These are phyloP conservation scores for Aspergillus bertholletiae DNA, from an alignment of 495 filamentous ascomycete genomes.

Conservation along the genomic window DNA sequence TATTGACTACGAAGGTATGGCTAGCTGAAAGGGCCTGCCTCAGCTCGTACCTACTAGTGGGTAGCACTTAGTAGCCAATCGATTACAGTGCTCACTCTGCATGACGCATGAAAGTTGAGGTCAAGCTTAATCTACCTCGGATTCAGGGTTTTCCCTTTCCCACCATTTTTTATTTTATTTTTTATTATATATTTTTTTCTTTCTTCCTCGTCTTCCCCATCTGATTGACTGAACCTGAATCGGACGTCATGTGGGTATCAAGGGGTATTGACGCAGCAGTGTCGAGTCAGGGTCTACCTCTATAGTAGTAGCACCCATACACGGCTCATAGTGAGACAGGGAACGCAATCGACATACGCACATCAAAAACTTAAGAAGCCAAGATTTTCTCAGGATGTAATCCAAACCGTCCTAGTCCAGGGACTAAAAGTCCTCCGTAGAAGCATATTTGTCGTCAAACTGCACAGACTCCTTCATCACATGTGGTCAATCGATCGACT, in stretches of 20 bases:
- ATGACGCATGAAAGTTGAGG: not conserved
- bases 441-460: not conserved
- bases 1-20: not conserved
- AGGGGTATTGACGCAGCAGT: not conserved
- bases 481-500: constrained; percentile 10
- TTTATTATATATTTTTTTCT: not conserved
- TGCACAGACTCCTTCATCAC: constrained; percentile 9
- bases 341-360: not conserved
- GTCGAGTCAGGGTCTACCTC: not conserved
- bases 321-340: not conserved
- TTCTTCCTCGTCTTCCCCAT: not conserved
- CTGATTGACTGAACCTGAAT: no score
- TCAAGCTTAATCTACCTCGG: not conserved
- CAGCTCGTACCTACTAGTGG: not conserved
- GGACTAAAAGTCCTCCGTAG: not conserved
- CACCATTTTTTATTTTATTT: not conserved
- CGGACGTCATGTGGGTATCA: not conserved
- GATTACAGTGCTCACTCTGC: not conserved
- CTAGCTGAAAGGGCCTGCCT: not conserved
- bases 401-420: not conserved
- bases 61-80: not conserved
- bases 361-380: not conserved
- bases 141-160: no score
- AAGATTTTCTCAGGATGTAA: not conserved
- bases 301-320: not conserved